phyloP scores from a whole-genome alignment of 345 rosid genomes.

The Streptanthus diversifolius region DNA sequence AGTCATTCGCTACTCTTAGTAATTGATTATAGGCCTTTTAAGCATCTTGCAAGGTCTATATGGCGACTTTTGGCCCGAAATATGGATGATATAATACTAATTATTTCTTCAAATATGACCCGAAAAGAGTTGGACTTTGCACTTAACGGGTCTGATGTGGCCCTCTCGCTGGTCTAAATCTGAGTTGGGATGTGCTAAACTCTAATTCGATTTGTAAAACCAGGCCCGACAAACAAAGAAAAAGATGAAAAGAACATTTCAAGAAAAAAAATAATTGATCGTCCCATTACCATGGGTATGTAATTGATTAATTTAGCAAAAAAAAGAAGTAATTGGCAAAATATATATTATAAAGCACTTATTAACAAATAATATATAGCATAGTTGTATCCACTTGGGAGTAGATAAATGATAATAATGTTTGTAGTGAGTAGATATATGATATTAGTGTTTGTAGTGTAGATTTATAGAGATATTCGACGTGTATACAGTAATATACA shows the following conservation, averaged over 20 bases:
- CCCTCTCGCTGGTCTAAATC: neutral
- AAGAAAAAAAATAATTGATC: neutral
- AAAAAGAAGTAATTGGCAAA: neutral
- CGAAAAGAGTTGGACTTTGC: neutral
- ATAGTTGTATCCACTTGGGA: neutral
- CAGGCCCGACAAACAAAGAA: neutral
- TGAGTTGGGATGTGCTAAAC: neutral
- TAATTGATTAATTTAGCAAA: too few species aligned
- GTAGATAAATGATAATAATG: neutral
- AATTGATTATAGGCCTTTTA: neutral
- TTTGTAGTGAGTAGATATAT: neutral
- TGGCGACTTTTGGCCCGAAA: neutral
- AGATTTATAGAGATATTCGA: slow-evolving; percentile 16
- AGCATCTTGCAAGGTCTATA: neutral
- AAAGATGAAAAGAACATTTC: neutral
- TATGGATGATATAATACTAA: neutral
- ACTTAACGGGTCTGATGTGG: neutral
- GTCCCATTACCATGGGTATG: neutral
- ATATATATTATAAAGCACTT: neutral
- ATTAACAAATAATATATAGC: neutral
- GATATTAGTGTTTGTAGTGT: neutral
- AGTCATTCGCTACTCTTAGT: too few species aligned
- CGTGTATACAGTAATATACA: slow-evolving; percentile 13
- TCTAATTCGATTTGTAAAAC: neutral
- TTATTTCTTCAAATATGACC: neutral